Percentiles rank a stretch among this genome's conserved stretches.
These are phyloP conservation scores for Helianthus annuus DNA, from an alignment of 129 eudicot genomes.

Conservation along the genomic window HanXRQr2.0-SUNRISE NC_035434.2:8117129-8117628, in stretches of 20 bases:
- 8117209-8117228: too few species aligned
- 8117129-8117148: background rate
- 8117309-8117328: too few species aligned
- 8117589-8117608: background rate
- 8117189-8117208: background rate
- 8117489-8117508: background rate
- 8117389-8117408: too few species aligned
- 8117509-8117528: conserved; percentile 8
- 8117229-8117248: too few species aligned
- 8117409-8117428: too few species aligned
- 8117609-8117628: background rate
- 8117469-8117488: conserved; percentile 8
- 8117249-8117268: too few species aligned
- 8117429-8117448: too few species aligned
- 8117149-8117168: background rate
- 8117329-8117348: too few species aligned
- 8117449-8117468: background rate
- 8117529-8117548: background rate
- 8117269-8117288: too few species aligned
- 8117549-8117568: background rate
- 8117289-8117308: too few species aligned
- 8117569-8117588: conserved; percentile 2
- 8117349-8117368: too few species aligned
- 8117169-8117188: background rate
- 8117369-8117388: too few species aligned